phyloP scores from a whole-genome alignment of 768 basidiomycete species.

The Hortiboletus flavorubellus region DNA sequence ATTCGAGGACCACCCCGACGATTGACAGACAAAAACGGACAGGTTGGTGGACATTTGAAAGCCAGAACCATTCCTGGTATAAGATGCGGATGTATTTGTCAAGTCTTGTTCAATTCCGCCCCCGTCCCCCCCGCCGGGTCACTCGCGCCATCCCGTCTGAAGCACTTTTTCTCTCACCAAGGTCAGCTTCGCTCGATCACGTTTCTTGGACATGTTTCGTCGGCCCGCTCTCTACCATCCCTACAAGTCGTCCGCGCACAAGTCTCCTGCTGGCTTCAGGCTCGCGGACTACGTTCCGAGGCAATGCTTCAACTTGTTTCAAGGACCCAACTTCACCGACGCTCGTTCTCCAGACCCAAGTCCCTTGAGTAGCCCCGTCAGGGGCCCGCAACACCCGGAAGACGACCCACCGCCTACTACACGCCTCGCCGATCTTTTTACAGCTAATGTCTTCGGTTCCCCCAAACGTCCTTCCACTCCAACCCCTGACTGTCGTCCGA shows the following conservation, averaged over 20 bases:
- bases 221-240: conserved; percentile 13
- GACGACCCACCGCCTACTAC: conserved; percentile 11
- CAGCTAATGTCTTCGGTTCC: background rate
- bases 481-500: background rate
- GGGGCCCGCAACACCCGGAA: background rate
- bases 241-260: conserved; percentile 8
- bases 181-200: background rate
- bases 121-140: background rate
- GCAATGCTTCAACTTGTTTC: conserved; percentile 22
- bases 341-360: conserved; percentile 14
- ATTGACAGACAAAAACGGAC: conserved; percentile 13
- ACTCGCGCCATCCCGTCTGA: background rate
- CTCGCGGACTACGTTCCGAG: conserved; percentile 15
- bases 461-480: background rate
- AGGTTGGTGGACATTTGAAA: background rate
- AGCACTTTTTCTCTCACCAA: background rate
- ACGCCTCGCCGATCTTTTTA: conserved; percentile 5
- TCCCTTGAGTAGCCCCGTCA: conserved; percentile 18
- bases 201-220: conserved; percentile 18
- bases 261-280: conserved; percentile 30
- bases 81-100: conserved; percentile 8
- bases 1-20: background rate
- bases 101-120: background rate
- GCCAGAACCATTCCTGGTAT: conserved; percentile 11
- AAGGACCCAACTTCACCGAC: conserved; percentile 5